A percentile compares a stretch with the other conserved stretches of the same genome.
These are phyloP conservation scores for Orychophragmus violaceus DNA, from an alignment of 345 rosid genomes.

Conservation along the genomic window DNA sequence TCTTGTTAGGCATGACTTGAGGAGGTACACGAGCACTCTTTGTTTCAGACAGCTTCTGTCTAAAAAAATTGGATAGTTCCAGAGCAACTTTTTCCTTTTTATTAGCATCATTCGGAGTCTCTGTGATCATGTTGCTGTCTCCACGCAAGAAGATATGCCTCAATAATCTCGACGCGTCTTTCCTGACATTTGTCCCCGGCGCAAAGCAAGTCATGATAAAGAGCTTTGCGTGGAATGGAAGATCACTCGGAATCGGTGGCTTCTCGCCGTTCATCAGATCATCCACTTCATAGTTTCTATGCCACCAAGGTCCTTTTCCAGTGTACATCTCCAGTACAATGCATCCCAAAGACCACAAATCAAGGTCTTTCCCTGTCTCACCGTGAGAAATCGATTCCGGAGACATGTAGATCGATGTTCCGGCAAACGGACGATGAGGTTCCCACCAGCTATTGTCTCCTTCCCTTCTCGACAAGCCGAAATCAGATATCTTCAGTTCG, in stretches of 20 bases:
- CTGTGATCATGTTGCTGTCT: not conserved
- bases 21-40: not conserved
- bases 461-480: too few relatives aligned
- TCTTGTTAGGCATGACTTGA: not conserved
- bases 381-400: too few relatives aligned
- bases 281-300: too few relatives aligned
- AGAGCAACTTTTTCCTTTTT: not conserved
- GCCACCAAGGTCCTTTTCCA: too few relatives aligned
- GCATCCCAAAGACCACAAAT: conserved; percentile 52
- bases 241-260: conserved; percentile 6
- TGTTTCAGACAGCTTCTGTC: too few relatives aligned
- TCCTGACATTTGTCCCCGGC: not conserved
- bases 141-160: not conserved
- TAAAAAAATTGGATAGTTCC: not conserved
- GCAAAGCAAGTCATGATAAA: conserved; percentile 17
- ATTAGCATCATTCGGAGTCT: not conserved
- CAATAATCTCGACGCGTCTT: not conserved
- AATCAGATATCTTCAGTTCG: not conserved
- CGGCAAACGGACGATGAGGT: too few relatives aligned
- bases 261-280: not conserved
- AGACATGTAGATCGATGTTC: too few relatives aligned
- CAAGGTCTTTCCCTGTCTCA: conserved; percentile 27
- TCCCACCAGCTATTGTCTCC: too few relatives aligned
- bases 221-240: conserved; percentile 7
- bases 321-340: conserved; percentile 45